phyloP scores from a whole-genome alignment of 371 early-diverging fungal genomes.

The Apophysomyces ossiformis region DNA sequence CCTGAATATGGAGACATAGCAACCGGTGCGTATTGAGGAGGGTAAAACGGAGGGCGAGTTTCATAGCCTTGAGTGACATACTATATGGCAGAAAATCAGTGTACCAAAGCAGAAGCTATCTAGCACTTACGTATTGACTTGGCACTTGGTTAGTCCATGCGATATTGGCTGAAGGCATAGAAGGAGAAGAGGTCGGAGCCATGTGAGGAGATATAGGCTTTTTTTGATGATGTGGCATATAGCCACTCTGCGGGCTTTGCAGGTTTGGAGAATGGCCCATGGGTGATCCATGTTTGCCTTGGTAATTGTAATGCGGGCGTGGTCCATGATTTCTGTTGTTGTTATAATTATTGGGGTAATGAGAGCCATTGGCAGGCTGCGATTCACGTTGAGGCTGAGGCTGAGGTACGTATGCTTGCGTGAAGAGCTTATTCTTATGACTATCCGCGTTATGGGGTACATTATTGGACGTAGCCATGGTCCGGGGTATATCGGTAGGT shows the following conservation, averaged over 20 bases:
- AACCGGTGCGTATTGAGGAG: slow-evolving; percentile 40
- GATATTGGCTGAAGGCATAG: slow-evolving; percentile 19
- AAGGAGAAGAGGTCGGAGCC: slow-evolving; percentile 36
- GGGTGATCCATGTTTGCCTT: slow-evolving; percentile 14
- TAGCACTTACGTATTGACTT: slow-evolving; percentile 31
- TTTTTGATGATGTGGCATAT: slow-evolving; percentile 36
- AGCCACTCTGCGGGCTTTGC: slow-evolving; percentile 33
- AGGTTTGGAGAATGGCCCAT: slow-evolving; percentile 40
- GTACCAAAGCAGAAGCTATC: neutral
- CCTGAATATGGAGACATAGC: slow-evolving; percentile 15
- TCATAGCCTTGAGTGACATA: slow-evolving; percentile 37
- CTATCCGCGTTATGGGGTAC: slow-evolving; percentile 11
- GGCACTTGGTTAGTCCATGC: slow-evolving; percentile 11
- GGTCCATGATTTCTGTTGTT: slow-evolving; percentile 28
- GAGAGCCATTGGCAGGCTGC: neutral
- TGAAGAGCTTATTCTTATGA: slow-evolving; percentile 17
- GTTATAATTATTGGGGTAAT: neutral
- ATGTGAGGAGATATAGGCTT: slow-evolving; percentile 40
- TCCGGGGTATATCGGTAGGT: slow-evolving; percentile 1
- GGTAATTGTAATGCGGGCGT: slow-evolving; percentile 8
- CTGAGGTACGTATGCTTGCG: slow-evolving; percentile 16
- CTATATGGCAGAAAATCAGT: slow-evolving; percentile 16
- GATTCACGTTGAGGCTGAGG: neutral
- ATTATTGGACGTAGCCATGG: slow-evolving; percentile 1
- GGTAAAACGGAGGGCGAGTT: slow-evolving; percentile 27